These are phyloP conservation scores for Thalassiosira mediterranea DNA, from an alignment of 352 stramenopile genomes.

Conservation along the genomic window DNA sequence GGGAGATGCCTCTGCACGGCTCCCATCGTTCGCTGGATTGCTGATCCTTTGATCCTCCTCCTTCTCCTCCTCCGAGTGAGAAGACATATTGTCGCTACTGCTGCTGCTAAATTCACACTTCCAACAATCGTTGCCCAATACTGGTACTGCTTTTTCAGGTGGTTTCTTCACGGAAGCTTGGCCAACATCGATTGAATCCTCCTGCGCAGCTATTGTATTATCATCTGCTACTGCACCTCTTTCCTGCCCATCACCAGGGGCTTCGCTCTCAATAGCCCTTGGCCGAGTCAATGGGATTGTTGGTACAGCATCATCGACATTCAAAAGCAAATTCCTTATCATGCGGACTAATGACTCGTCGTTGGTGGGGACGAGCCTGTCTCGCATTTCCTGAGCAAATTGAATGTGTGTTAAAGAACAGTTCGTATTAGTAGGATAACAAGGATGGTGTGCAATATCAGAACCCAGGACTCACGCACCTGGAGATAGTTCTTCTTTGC, in stretches of 20 bases:
- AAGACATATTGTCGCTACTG: no score
- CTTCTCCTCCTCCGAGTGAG: no score
- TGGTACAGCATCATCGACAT: slow-evolving; percentile 31
- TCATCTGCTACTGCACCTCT: slow-evolving; percentile 6
- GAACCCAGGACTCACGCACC: slow-evolving; percentile 16
- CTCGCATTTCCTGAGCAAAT: slow-evolving; percentile 21
- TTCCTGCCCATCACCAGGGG: not conserved
- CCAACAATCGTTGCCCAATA: no score
- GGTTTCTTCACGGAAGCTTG: no score
- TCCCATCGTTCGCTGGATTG: no score
- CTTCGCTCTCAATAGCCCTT: not conserved
- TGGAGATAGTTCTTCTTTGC: slow-evolving; percentile 55
- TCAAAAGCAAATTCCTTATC: slow-evolving; percentile 49
- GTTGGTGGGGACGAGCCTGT: slow-evolving; percentile 43
- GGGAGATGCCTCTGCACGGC: no score
- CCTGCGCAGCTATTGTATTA: slow-evolving; percentile 5
- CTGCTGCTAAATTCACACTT: no score
- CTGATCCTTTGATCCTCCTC: no score
- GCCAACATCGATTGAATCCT: no score
- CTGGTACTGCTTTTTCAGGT: no score
- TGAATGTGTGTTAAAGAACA: not conserved
- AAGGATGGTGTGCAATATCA: no score
- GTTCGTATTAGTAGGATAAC: no score
- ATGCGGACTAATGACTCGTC: slow-evolving; percentile 40
- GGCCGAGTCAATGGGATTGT: slow-evolving; percentile 23